A percentile compares a stretch with the other conserved stretches of the same genome.
These are phyloP conservation scores for Aspergillus aculeatus DNA, from an alignment of 2,329 filamentous ascomycete species.

Conservation along the genomic window DNA sequence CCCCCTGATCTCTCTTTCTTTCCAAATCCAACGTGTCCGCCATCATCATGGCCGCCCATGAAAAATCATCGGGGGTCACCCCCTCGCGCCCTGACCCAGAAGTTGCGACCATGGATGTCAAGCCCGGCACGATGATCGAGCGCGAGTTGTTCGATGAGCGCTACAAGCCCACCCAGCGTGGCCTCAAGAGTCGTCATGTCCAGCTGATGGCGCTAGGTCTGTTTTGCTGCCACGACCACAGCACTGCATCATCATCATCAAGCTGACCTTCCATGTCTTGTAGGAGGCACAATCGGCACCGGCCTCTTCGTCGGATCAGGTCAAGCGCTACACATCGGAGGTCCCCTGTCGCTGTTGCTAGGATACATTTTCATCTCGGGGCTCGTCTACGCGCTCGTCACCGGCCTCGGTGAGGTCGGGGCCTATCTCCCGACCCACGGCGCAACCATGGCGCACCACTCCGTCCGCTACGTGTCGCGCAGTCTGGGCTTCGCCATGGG, in stretches of 20 bases:
- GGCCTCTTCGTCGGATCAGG: conserved; percentile 57
- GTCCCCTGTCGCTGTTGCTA: conserved; percentile 53
- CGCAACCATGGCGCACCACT: conserved; percentile 46
- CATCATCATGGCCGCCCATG: conserved; percentile 3
- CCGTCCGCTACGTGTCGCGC: conserved; percentile 44
- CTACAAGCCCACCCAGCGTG: conserved; percentile 41
- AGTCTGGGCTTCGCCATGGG: conserved; percentile 45
- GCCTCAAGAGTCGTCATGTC: conserved; percentile 44
- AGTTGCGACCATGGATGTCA: conserved; percentile 14
- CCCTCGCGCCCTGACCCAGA: conserved; percentile 8
- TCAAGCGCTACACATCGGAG: conserved; percentile 52
- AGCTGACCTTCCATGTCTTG: not conserved
- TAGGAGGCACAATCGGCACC: conserved; percentile 57
- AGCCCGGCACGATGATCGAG: conserved; percentile 33
- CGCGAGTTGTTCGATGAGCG: conserved; percentile 42
- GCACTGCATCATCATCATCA: not conserved
- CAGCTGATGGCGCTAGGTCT: conserved; percentile 48
- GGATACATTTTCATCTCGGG: conserved; percentile 52
- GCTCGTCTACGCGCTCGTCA: conserved; percentile 51
- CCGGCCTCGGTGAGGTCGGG: conserved; percentile 43
- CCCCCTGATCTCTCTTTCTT: not conserved
- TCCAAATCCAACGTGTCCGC: not conserved
- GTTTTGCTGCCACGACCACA: not conserved
- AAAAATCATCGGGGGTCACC: conserved; percentile 11
- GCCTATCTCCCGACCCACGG: conserved; percentile 47